A percentile compares a stretch with the other conserved stretches of the same genome.
These are phyloP conservation scores for Macrolepiota dolichaula DNA, from an alignment of 768 basidiomycete genomes.

Conservation along the genomic window DNA sequence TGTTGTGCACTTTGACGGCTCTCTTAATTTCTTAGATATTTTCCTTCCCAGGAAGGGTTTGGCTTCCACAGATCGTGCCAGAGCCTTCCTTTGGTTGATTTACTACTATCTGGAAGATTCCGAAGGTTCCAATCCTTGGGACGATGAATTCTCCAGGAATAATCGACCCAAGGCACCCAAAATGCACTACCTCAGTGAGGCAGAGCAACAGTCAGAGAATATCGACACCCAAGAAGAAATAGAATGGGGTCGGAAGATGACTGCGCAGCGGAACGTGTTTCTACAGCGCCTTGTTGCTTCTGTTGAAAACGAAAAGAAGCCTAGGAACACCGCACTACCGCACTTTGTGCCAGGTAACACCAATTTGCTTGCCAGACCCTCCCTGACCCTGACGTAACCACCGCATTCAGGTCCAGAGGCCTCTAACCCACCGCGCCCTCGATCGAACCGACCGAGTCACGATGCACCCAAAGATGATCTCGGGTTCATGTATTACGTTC, in stretches of 20 bases:
- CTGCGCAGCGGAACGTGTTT: slow-evolving; percentile 65
- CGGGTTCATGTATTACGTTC: slow-evolving; percentile 49
- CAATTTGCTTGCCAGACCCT: not conserved
- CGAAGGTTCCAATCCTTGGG: slow-evolving; percentile 67
- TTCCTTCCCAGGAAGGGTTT: slow-evolving; percentile 72
- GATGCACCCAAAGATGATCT: slow-evolving; percentile 41
- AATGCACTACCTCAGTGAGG: slow-evolving; percentile 50
- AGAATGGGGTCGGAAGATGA: slow-evolving; percentile 77
- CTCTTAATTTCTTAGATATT: slow-evolving; percentile 76
- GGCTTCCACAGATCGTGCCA: slow-evolving; percentile 69
- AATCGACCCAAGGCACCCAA: slow-evolving; percentile 64
- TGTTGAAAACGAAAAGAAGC: slow-evolving; percentile 48
- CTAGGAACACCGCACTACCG: slow-evolving; percentile 32
- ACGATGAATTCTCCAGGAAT: slow-evolving; percentile 56
- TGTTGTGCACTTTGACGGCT: slow-evolving; percentile 69
- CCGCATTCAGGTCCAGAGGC: slow-evolving; percentile 21
- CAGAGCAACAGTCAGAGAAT: slow-evolving; percentile 64
- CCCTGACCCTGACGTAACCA: not conserved
- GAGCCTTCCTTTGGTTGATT: slow-evolving; percentile 80
- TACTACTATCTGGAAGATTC: slow-evolving; percentile 78
- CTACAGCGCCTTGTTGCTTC: slow-evolving; percentile 64
- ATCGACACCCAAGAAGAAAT: slow-evolving; percentile 76
- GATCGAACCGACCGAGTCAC: slow-evolving; percentile 36
- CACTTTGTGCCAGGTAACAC: slow-evolving; percentile 44
- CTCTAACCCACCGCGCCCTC: slow-evolving; percentile 25